Percentiles rank a stretch among this genome's conserved stretches.
Conservation (phyloP, 805 yeast genomes). For the Cyberlindnera misumaiensis region DNA sequence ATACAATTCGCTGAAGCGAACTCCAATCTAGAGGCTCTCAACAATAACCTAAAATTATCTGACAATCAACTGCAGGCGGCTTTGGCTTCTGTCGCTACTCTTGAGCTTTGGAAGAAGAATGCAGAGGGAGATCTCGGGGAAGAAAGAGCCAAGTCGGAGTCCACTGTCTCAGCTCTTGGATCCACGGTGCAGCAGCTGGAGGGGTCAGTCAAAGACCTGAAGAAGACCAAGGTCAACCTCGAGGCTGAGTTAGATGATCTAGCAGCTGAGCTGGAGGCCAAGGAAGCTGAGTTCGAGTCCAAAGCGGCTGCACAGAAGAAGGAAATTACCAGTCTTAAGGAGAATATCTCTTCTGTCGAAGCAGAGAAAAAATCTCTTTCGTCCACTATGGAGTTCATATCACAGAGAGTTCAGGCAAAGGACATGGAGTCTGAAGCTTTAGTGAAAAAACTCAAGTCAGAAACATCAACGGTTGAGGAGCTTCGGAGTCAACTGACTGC, state of each 20-base stretch:
- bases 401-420: conserved; percentile 26
- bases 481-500: not conserved
- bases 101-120: not conserved
- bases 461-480: conserved; percentile 7
- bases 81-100: not conserved
- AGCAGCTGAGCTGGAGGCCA: conserved; percentile 22
- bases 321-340: conserved; percentile 20
- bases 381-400: conserved; percentile 27
- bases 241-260: conserved; percentile 22
- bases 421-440: conserved; percentile 19
- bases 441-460: conserved; percentile 9
- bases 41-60: not conserved
- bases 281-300: conserved; percentile 22
- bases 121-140: conserved; percentile 4
- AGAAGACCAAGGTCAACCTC: conserved; percentile 2
- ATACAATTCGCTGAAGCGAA: not conserved
- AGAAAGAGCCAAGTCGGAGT: not conserved
- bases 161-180: not conserved
- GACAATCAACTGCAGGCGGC: not conserved
- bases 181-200: conserved; percentile 1
- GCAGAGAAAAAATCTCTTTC: conserved; percentile 28
- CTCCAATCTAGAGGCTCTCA: not conserved
- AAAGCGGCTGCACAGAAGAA: conserved; percentile 24
- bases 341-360: conserved; percentile 21
- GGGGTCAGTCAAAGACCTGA: conserved; percentile 4